Conservation (phyloP, 371 early-diverging fungal species). For the Saksenaea oblongispora region DNA sequence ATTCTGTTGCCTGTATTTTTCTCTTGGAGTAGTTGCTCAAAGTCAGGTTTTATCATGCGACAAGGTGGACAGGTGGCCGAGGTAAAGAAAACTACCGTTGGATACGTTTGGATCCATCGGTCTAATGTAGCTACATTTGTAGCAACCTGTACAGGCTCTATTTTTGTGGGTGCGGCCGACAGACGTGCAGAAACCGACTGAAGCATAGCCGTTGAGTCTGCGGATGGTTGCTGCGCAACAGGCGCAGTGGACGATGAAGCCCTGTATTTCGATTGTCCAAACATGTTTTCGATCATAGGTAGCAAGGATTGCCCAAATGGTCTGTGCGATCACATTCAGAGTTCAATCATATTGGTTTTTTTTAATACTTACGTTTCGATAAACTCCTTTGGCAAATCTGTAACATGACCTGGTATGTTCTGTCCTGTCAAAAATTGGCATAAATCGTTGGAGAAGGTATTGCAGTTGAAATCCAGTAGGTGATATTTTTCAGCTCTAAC, state of each 20-base stretch:
- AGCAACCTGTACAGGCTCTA: conserved; percentile 29
- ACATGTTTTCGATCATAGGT: conserved; percentile 83
- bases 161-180: conserved; percentile 32
- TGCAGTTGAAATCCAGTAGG: conserved; percentile 90
- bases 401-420: conserved; percentile 76
- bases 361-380: conserved; percentile 56
- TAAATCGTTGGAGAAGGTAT: conserved; percentile 74
- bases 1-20: conserved; percentile 33
- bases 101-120: conserved; percentile 41
- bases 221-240: neutral
- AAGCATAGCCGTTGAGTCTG: conserved; percentile 20
- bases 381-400: conserved; percentile 68
- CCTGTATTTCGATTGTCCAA: conserved; percentile 56
- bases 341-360: neutral
- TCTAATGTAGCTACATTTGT: conserved; percentile 33
- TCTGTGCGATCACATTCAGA: conserved; percentile 26
- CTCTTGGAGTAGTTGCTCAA: conserved; percentile 57
- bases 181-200: conserved; percentile 41
- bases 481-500: conserved; percentile 80
- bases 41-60: conserved; percentile 70
- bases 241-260: conserved; percentile 18
- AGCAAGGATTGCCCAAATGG: conserved; percentile 78
- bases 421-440: conserved; percentile 82
- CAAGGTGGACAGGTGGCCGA: conserved; percentile 76
- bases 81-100: conserved; percentile 76